Evolutionary conservation across 495 filamentous ascomycete genomes (phyloP).

Genomic region (Annulohypoxylon bovei): DNA sequence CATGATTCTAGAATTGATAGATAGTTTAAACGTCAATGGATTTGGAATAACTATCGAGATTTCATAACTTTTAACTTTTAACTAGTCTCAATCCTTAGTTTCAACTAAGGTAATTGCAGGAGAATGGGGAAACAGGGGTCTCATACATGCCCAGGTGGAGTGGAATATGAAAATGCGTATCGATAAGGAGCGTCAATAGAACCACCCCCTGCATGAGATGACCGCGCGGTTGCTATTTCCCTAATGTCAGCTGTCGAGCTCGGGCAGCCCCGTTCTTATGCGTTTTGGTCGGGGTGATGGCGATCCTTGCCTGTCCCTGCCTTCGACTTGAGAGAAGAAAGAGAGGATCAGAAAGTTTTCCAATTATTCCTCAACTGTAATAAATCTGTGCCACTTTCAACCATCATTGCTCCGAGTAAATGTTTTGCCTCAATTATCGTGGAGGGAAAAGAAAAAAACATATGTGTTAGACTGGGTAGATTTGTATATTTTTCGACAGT

Average conservation of each 20-base stretch:
- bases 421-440: not conserved
- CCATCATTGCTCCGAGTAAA: not conserved
- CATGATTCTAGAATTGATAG: no score
- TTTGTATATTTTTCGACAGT: not conserved
- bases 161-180: constrained; percentile 5
- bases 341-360: constrained; percentile 27
- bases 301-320: constrained; percentile 26
- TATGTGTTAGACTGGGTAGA: not conserved
- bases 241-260: constrained; percentile 21
- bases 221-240: not conserved
- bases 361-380: constrained; percentile 17
- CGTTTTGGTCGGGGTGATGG: constrained; percentile 26
- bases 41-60: no score
- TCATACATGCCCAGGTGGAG: not conserved
- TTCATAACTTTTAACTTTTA: no score
- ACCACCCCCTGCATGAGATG: not conserved
- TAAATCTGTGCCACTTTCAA: constrained; percentile 11
- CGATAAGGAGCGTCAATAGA: not conserved
- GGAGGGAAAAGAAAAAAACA: not conserved
- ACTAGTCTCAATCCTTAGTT: no score
- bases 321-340: constrained; percentile 10
- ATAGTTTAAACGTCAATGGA: no score
- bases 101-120: not conserved
- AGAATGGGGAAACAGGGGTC: not conserved
- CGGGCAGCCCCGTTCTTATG: constrained; percentile 28